A percentile compares a stretch with the other conserved stretches of the same genome.
These are phyloP conservation scores for Talaromyces sp. DNA, from an alignment of 2,329 filamentous ascomycete species.

Conservation along the genomic window DNA sequence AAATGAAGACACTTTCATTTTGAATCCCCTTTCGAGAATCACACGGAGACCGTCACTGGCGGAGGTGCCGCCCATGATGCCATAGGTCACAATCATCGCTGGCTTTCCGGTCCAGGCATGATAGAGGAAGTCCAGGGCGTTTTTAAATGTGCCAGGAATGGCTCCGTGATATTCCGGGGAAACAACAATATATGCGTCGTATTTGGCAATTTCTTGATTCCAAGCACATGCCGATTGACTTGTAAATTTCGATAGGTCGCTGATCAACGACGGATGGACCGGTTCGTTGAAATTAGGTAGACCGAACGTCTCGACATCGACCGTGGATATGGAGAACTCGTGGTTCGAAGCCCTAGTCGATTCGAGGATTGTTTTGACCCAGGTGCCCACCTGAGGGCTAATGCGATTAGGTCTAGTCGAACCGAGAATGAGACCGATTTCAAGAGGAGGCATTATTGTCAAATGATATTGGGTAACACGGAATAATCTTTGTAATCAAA, in stretches of 20 bases:
- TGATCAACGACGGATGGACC: not conserved
- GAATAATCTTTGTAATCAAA: not conserved
- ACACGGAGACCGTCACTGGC: constrained; percentile 27
- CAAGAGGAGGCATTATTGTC: constrained; percentile 5
- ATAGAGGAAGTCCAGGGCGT: constrained; percentile 9
- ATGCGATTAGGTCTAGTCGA: constrained; percentile 3
- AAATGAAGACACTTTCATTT: constrained; percentile 23
- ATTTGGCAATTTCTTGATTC: constrained; percentile 8
- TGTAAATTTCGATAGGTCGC: not conserved
- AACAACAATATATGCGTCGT: constrained; percentile 12
- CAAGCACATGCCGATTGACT: not conserved
- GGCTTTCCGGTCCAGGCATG: constrained; percentile 13
- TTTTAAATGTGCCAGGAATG: constrained; percentile 6
- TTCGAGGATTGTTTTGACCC: constrained; percentile 6
- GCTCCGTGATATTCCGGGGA: constrained; percentile 3
- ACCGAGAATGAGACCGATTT: constrained; percentile 9
- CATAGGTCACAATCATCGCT: constrained; percentile 13
- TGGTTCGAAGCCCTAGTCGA: not conserved
- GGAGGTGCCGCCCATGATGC: constrained; percentile 19
- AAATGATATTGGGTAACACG: not conserved
- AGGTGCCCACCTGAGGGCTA: constrained; percentile 5
- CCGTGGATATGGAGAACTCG: constrained; percentile 3
- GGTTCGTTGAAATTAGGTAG: not conserved
- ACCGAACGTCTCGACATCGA: constrained; percentile 1
- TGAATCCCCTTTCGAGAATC: constrained; percentile 27